Base-by-base conservation (phyloP, 1,284 basidiomycete species). In the Phaffia rhodozyma region DNA sequence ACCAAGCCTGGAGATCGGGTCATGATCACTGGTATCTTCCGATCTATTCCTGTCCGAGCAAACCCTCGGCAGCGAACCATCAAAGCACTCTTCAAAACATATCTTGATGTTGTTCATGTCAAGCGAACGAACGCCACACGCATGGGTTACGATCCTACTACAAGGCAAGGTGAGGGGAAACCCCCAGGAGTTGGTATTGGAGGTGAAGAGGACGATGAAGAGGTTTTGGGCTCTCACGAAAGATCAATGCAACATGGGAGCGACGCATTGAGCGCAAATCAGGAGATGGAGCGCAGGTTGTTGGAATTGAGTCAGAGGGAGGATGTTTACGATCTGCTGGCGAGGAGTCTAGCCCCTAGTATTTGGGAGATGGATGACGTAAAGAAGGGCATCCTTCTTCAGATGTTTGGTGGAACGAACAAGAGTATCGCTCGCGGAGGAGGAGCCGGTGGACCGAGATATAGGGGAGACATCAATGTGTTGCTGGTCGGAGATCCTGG, bases 321-420 rank as follows among this genome's bases (percentile, higher is more conserved):
- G 3, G 92, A 97, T 74, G 79, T 96, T 51, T 98, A 98, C 75
- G 89, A 94, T 4, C 76, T 90, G 50, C 80, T 98, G 1, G 79
- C 93, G 18, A 80, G 87, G 38, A 90, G 87, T 1, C 82, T 98
- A 66, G 94, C 94, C 1, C 96, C 94, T 11, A 89, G 86, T 32
- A 94, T 98, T 70, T 97, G 91, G 86, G 91, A 92, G 74, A 87
- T 97, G 89, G 93, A 98, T 51, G 94, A 98, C 72, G 91, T 98
- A 67, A 98, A 98, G 79, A 97, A 97, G 78, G 94, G 96, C 0
- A 94, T 98, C 63, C 75, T 98, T 58, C 78, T 98, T 34, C 94
- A 97, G 76, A 77, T 98, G 30, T 97, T 98, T 75, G 96, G 94
- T 6, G 94, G 94, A 1, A 97, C 94, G 57, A 97, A 97, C 76